These are phyloP conservation scores for Starmerella potacharoeniae DNA, from an alignment of 805 yeast species.

Conservation along the genomic window DNA sequence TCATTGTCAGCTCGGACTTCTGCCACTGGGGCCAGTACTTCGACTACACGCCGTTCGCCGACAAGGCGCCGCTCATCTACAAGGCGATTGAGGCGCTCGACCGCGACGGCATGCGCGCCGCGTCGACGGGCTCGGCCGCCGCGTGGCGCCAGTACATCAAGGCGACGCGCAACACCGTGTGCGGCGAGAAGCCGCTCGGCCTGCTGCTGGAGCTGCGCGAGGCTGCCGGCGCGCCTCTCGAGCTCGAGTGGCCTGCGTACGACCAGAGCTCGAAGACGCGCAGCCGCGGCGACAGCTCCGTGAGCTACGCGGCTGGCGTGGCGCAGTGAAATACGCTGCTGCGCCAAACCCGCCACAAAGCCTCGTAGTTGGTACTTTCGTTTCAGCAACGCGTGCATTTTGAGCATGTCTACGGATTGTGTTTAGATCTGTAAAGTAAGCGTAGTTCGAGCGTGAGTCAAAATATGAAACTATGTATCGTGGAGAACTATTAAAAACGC, in stretches of 20 bases:
- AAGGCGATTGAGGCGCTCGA: conserved; percentile 68
- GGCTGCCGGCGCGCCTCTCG: conserved; percentile 24
- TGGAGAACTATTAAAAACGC: too few relatives aligned
- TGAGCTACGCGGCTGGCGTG: conserved; percentile 82
- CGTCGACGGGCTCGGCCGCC: conserved; percentile 42
- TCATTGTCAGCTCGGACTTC: conserved; percentile 80
- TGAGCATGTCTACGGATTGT: too few relatives aligned
- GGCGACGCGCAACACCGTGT: conserved; percentile 74
- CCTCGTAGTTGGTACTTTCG: too few relatives aligned
- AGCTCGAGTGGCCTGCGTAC: conserved; percentile 65
- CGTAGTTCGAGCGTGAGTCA: too few relatives aligned
- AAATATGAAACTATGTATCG: too few relatives aligned
- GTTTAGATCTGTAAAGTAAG: too few relatives aligned
- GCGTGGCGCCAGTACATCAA: conserved; percentile 59
- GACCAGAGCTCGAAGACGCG: conserved; percentile 56
- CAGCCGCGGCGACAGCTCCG: conserved; percentile 54
- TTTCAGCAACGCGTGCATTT: neutral
- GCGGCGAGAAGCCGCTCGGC: conserved; percentile 79
- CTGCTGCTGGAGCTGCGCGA: conserved; percentile 50
- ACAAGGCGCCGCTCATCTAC: conserved; percentile 39
- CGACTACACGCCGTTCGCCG: conserved; percentile 31
- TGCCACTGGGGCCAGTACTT: conserved; percentile 86
- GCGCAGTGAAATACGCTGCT: conserved; percentile 23
- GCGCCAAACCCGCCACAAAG: too few relatives aligned
- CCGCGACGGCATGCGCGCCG: conserved; percentile 51